Conservation (phyloP, 2,329 filamentous ascomycete species). For the Mycocentrospora acerina region DNA sequence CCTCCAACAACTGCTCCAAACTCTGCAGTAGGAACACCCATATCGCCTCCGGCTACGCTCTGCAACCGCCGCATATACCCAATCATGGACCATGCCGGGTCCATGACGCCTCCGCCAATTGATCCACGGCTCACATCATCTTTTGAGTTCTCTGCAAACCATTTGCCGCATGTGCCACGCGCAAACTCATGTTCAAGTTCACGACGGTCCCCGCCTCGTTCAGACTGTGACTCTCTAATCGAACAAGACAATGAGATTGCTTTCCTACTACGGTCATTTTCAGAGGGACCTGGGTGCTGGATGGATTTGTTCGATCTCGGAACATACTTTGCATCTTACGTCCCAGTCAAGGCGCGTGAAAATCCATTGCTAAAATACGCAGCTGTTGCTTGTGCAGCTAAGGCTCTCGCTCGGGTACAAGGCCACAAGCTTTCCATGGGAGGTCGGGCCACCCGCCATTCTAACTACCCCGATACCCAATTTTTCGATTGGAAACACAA, state of each 20-base stretch:
- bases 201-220: slow-evolving; percentile 24
- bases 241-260: slow-evolving; percentile 57
- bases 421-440: slow-evolving; percentile 54
- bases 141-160: slow-evolving; percentile 26
- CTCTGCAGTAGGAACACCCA: slow-evolving; percentile 32
- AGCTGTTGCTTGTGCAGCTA: slow-evolving; percentile 63
- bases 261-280: slow-evolving; percentile 62
- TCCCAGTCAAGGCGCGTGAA: slow-evolving; percentile 58
- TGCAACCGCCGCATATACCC: slow-evolving; percentile 57
- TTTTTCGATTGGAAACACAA: slow-evolving; percentile 61
- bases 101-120: slow-evolving; percentile 36
- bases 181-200: slow-evolving; percentile 27
- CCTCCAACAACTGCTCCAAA: slow-evolving; percentile 33
- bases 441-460: slow-evolving; percentile 50
- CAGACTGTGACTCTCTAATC: slow-evolving; percentile 20
- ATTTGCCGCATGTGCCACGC: slow-evolving; percentile 25
- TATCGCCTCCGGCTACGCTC: slow-evolving; percentile 49
- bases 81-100: slow-evolving; percentile 45
- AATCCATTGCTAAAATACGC: slow-evolving; percentile 56
- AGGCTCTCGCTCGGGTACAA: slow-evolving; percentile 59
- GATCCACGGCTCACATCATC: slow-evolving; percentile 38
- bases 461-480: slow-evolving; percentile 51
- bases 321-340: slow-evolving; percentile 61
- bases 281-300: slow-evolving; percentile 62
- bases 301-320: slow-evolving; percentile 59